Percentiles rank a stretch among this genome's conserved stretches.
Evolutionary conservation across 441 rosid genomes (phyloP).

Genomic region (Corymbia citriodora): DNA sequence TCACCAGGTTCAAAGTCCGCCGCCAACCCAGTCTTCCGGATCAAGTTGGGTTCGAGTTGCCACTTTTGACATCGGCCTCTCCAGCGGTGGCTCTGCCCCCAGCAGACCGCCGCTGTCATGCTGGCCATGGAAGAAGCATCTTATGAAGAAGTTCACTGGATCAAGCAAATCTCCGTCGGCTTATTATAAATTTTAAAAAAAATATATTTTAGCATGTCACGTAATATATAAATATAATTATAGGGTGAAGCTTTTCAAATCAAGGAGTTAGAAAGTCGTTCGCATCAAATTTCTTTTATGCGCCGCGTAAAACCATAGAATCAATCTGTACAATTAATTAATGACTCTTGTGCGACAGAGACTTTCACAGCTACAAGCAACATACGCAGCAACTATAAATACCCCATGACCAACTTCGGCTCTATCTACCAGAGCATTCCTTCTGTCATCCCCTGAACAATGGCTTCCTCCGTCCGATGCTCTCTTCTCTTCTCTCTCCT

Average conservation of each 20-base stretch:
- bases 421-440: background rate
- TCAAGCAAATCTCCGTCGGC: rapidly evolving
- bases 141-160: background rate
- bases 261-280: background rate
- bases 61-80: background rate
- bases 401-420: background rate
- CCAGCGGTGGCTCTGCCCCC: background rate
- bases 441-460: background rate
- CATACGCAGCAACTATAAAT: background rate
- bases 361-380: background rate
- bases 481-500: slow-evolving; percentile 4
- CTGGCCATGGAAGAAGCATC: background rate
- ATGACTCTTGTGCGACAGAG: background rate
- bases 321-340: background rate
- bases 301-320: background rate
- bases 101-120: background rate
- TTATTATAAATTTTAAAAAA: background rate
- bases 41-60: background rate
- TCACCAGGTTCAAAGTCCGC: background rate
- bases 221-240: background rate
- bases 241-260: rapidly evolving
- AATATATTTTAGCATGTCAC: no score
- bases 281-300: background rate
- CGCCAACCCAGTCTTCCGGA: background rate
- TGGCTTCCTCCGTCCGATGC: background rate